Evolutionary conservation across 495 filamentous ascomycete species (phyloP).

Genomic region (Jackrogersella minutella): DNA sequence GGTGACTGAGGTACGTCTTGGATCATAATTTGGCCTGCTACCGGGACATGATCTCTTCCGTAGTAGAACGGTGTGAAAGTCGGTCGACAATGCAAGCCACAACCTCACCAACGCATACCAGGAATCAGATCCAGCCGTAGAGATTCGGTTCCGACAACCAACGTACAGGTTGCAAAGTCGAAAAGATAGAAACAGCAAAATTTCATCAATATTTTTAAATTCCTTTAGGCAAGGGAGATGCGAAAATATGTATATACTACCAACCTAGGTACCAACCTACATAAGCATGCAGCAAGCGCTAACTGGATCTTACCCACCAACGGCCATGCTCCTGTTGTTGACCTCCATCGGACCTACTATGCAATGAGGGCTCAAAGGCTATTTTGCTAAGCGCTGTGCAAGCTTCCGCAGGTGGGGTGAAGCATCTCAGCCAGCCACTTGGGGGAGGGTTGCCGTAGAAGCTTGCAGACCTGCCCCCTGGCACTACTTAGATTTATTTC

Average conservation of each 20-base stretch:
- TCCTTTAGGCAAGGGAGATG: constrained; percentile 21
- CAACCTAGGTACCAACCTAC: neutral
- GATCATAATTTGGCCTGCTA: constrained; percentile 16
- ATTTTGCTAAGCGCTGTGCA: constrained; percentile 43
- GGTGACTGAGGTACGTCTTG: constrained; percentile 2
- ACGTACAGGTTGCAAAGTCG: constrained; percentile 16
- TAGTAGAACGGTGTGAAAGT: constrained; percentile 6
- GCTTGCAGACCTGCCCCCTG: constrained; percentile 21
- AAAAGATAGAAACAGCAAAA: constrained; percentile 26
- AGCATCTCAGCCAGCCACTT: constrained; percentile 39
- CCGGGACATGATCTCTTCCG: constrained; percentile 24
- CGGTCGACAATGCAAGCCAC: constrained; percentile 20
- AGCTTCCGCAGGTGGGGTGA: constrained; percentile 36
- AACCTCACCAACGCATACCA: constrained; percentile 14
- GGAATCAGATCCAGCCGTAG: constrained; percentile 9
- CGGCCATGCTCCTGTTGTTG: constrained; percentile 33
- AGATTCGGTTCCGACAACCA: constrained; percentile 16
- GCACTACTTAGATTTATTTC: constrained; percentile 9
- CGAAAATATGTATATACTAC: constrained; percentile 36
- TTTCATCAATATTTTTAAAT: constrained; percentile 17
- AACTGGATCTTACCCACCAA: constrained; percentile 13
- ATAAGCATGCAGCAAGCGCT: constrained; percentile 32
- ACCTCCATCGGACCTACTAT: constrained; percentile 29
- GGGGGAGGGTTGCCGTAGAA: constrained; percentile 15
- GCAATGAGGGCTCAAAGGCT: constrained; percentile 22